These are phyloP conservation scores for Mycena filopes DNA, from an alignment of 768 basidiomycete species.

Conservation along the genomic window DNA sequence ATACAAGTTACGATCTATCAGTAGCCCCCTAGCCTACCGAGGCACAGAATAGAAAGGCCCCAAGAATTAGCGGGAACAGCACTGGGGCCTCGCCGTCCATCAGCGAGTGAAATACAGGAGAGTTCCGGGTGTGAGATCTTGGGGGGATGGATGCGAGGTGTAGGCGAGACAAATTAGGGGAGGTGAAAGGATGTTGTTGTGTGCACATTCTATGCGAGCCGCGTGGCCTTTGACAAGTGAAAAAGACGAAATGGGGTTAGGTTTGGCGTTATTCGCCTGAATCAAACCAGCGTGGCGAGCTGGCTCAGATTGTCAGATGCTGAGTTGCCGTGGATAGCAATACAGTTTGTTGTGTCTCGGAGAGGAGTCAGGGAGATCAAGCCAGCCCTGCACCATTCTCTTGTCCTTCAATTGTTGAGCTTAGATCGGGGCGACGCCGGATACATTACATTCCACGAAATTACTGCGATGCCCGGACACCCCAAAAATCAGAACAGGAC, in stretches of 20 bases:
- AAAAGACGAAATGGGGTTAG: background rate
- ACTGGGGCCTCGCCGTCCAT: too few relatives aligned
- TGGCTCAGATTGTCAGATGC: background rate
- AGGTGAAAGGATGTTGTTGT: constrained; percentile 12
- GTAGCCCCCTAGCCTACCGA: background rate
- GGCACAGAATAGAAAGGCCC: background rate
- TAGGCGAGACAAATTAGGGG: constrained; percentile 3
- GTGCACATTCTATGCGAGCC: too few relatives aligned
- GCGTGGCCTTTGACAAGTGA: background rate
- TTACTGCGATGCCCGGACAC: too few relatives aligned
- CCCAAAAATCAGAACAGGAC: too few relatives aligned
- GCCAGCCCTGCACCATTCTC: constrained; percentile 24
- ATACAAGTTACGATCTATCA: too few relatives aligned
- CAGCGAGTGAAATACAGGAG: background rate
- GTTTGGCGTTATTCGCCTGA: constrained; percentile 12
- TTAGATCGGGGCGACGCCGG: constrained; percentile 22
- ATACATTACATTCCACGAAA: too few relatives aligned
- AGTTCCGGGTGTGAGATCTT: too few relatives aligned
- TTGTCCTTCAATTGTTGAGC: constrained; percentile 5
- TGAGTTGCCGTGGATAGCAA: too few relatives aligned
- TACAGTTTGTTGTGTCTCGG: too few relatives aligned
- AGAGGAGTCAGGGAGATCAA: constrained; percentile 18
- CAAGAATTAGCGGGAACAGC: too few relatives aligned
- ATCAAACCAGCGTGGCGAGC: constrained; percentile 14
- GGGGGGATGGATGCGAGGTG: too few relatives aligned